Evolutionary conservation across 805 yeast genomes (phyloP), one percentile per base, ranked within the genome.

Genomic region (Torulaspora gathmanii): DNA sequence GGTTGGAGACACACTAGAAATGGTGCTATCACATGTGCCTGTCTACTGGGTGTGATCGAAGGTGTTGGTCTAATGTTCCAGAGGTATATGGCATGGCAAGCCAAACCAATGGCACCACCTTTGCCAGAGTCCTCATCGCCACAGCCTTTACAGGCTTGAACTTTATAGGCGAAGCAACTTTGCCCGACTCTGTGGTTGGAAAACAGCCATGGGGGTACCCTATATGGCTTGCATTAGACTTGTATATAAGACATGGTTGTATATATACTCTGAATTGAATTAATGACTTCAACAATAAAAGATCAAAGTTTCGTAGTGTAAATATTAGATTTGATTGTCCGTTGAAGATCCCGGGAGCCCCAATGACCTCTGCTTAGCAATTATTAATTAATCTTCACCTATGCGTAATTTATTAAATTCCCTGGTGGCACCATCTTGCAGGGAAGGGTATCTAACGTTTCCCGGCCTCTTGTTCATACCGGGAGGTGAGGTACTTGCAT

Each of bases 21-120:
- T 69, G 85, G 95, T 50, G 98, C 98, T 57, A 89, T 93, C 57
- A 86, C 96, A 25, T 93, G 99, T 81, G 98, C 96, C 28, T 86
- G 96, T 76, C 79, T 93, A 57, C 76, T 93, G 63, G 99, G 96
- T 63, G 93, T 88, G 42, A 86, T 93, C 60, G 99, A 93, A 73
- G 99, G 99, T 77, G 97, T 88, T 41, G 98, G 98, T 63, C 79
- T 91, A 77, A 86, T 90, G 81, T 80, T 91, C 77, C 95, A 85
- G 68, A 81, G 97, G 72, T 79, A 81, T 61, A 79, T 85, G 77
- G 95, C 96, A 25, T 78, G 80, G 78, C 83, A 80, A 50, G 89
- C 86, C 64, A 80, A 81, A 56, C 88, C 87, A 25, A 72, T 77
- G 61, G 81, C 82, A 36, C 79, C 79, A 53, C 80, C 80, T 28